Base-by-base conservation (phyloP, 2,329 filamentous ascomycete genomes). In the Aspergillus pseudotamarii region DNA sequence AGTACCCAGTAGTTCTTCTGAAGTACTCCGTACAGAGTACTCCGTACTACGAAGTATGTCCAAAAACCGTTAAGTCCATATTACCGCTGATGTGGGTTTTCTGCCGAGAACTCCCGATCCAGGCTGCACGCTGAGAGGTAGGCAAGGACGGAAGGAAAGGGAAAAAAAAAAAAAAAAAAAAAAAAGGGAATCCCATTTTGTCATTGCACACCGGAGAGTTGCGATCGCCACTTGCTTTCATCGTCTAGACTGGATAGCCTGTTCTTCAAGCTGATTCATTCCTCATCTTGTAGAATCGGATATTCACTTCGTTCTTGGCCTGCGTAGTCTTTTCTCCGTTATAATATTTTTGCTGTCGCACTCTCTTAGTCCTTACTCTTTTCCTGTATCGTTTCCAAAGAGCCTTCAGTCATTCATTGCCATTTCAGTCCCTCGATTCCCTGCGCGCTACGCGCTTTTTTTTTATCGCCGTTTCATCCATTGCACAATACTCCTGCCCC, bases 41-140 rank as follows among this genome's bases (percentile, higher is more conserved):
- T n/a, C n/a, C 41, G 6, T 6, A 43, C 19, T 21, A 21, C n/a
- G n/a, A n/a, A n/a, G 41, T 21, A 41, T 19, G 32, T 34, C 32
- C 32, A 26, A 34, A 10, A 34, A 34, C 32, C 32, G 32, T 26
- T 34, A 34, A 34, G 10, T 34, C 32, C 34, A 12, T 36, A 36
- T 16, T 36, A 23, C 32, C 6, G 11, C 21, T 19, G 48, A n/a
- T 55, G 51, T 21, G 28, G 51, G 32, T 19, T 38, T 64, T 59
- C 61, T 62, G 67, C 71, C 69, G 71, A 66, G 55, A 70, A 68
- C 64, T 63, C 62, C 72, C 71, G 72, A 71, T 46, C 64, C 67
- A 65, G 66, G 63, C 64, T 60, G 59, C 48, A 41, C 43, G 38
- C 14, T 23, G 30, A n/a, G 34, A 54, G 10, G 9, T n/a, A 32